Conservation (phyloP, 805 yeast species). For the Komagataella mondaviorum region DNA sequence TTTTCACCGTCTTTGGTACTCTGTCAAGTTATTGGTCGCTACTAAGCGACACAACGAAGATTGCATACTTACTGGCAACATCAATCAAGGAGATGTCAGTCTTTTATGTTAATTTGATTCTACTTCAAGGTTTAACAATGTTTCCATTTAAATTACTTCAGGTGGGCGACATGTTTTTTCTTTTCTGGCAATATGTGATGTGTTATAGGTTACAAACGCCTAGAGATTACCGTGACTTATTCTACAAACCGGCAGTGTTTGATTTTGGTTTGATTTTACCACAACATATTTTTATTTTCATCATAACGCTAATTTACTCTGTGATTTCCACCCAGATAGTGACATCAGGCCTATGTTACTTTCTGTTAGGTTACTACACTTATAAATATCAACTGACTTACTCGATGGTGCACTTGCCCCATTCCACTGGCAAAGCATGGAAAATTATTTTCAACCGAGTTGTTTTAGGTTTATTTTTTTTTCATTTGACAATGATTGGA, state of each 20-base stretch:
- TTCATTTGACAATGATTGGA: conserved; percentile 53
- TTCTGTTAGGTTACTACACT: conserved; percentile 41
- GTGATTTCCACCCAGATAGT: conserved; percentile 49
- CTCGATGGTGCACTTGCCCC: conserved; percentile 50
- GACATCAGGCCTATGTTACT: conserved; percentile 43
- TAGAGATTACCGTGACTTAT: conserved; percentile 33
- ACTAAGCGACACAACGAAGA: conserved; percentile 43
- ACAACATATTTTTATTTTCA: conserved; percentile 44
- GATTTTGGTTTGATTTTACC: conserved; percentile 51
- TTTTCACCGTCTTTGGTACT: conserved; percentile 49
- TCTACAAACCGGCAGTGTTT: conserved; percentile 44
- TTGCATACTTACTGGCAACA: conserved; percentile 39
- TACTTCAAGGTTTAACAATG: conserved; percentile 60
- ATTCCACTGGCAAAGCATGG: conserved; percentile 58
- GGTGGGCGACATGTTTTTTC: conserved; percentile 34
- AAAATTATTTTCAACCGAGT: conserved; percentile 46
- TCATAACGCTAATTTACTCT: conserved; percentile 44
- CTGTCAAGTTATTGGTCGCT: conserved; percentile 45
- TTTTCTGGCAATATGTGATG: conserved; percentile 27
- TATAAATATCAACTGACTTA: conserved; percentile 51
- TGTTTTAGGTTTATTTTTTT: conserved; percentile 38
- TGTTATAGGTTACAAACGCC: conserved; percentile 29
- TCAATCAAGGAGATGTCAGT: conserved; percentile 37
- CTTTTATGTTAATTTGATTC: conserved; percentile 45
- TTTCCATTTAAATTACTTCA: conserved; percentile 44